phyloP scores from a whole-genome alignment of 208 protist genomes.

The Trypanosomatidae sp. region DNA sequence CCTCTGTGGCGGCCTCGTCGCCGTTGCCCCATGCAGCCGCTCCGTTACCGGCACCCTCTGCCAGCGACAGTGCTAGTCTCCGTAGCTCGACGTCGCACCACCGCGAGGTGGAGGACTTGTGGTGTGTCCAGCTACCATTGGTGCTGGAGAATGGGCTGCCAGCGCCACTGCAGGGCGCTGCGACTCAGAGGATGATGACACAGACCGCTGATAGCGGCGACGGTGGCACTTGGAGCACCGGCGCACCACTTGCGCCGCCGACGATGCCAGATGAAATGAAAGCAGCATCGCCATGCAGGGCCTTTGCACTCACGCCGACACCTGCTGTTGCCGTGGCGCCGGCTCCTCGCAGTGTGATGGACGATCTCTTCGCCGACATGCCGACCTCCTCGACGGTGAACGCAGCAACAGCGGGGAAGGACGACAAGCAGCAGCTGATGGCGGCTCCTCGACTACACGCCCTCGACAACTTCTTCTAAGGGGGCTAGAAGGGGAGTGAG shows the following conservation, averaged over 20 bases:
- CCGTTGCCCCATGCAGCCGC: background rate
- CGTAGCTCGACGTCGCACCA: background rate
- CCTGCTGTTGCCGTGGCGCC: constrained; percentile 5
- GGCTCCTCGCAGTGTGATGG: constrained; percentile 33
- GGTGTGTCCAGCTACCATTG: constrained; percentile 19
- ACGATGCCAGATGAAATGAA: background rate
- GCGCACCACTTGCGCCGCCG: background rate
- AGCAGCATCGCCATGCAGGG: background rate
- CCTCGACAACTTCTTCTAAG: constrained; percentile 49
- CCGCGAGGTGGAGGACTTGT: constrained; percentile 15
- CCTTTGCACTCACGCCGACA: background rate
- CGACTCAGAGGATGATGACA: background rate
- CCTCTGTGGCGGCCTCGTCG: background rate
- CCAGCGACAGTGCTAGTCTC: background rate
- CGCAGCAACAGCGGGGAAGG: background rate
- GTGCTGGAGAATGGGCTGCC: constrained; percentile 4
- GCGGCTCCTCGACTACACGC: constrained; percentile 2
- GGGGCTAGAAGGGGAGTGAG: background rate
- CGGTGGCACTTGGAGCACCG: constrained; percentile 2
- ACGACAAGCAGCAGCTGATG: background rate
- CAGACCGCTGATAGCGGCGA: background rate
- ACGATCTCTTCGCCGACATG: constrained; percentile 38
- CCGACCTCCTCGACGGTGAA: background rate
- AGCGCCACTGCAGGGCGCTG: background rate
- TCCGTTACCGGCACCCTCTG: background rate